Percentiles rank a stretch among this genome's conserved stretches.
These are phyloP conservation scores for Lathyrus sativus DNA, from an alignment of 306 rosid genomes.

Conservation along the genomic window DNA sequence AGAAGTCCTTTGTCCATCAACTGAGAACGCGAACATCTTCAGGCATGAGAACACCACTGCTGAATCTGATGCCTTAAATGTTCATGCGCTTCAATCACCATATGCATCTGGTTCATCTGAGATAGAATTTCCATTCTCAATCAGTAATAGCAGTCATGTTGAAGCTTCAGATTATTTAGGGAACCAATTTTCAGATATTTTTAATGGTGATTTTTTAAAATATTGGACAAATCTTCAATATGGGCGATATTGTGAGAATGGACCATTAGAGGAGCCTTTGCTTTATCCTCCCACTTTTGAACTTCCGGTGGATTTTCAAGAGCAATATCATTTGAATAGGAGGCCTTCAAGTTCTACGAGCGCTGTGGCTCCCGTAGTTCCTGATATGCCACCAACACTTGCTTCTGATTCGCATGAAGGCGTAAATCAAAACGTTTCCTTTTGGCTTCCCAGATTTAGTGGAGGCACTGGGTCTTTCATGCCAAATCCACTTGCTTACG, in stretches of 20 bases:
- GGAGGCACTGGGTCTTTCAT: constrained; percentile 77
- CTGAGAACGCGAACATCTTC: neutral
- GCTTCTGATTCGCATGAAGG: constrained; percentile 19
- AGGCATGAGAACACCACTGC: constrained; percentile 10
- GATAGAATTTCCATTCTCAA: constrained; percentile 60
- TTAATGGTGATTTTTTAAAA: constrained; percentile 56
- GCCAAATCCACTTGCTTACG: constrained; percentile 57
- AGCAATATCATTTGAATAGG: constrained; percentile 49
- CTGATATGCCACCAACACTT: constrained; percentile 39
- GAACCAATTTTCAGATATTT: constrained; percentile 48
- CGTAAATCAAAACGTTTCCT: constrained; percentile 40
- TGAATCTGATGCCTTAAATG: constrained; percentile 42
- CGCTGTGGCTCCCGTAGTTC: constrained; percentile 41
- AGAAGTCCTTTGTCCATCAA: constrained; percentile 53
- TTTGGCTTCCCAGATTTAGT: constrained; percentile 58
- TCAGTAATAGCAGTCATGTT: constrained; percentile 36
- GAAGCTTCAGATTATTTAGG: constrained; percentile 43
- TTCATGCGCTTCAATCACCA: constrained; percentile 51
- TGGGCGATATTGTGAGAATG: constrained; percentile 55
- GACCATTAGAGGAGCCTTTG: constrained; percentile 27
- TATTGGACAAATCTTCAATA: constrained; percentile 59
- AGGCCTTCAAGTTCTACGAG: constrained; percentile 49
- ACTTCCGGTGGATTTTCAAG: constrained; percentile 50
- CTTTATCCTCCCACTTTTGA: constrained; percentile 36
- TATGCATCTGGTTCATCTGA: constrained; percentile 52